These are phyloP conservation scores for Rhexocercosporidium sp. DNA, from an alignment of 2,329 filamentous ascomycete genomes.

Conservation along the genomic window DNA sequence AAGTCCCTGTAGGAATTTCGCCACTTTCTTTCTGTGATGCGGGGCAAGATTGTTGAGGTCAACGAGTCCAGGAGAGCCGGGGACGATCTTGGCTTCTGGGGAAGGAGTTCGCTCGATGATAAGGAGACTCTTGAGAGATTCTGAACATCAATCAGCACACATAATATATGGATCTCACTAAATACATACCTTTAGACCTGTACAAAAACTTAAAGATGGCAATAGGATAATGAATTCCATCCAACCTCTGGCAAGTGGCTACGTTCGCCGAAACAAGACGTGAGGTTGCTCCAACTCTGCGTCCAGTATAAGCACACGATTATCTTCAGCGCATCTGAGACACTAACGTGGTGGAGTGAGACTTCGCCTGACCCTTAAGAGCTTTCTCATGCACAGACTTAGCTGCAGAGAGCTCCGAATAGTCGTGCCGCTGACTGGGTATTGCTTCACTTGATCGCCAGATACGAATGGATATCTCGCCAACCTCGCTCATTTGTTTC, in stretches of 20 bases:
- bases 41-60: too few species aligned
- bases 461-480: constrained; percentile 19
- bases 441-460: constrained; percentile 1
- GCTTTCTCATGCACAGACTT: constrained; percentile 25
- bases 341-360: constrained; percentile 21
- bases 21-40: too few species aligned
- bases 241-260: constrained; percentile 4
- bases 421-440: neutral
- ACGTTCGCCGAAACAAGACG: neutral
- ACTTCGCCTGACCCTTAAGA: constrained; percentile 28
- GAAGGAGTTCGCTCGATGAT: constrained; percentile 16
- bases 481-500: constrained; percentile 10
- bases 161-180: too few species aligned
- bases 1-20: neutral
- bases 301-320: neutral
- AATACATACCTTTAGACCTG: constrained; percentile 29
- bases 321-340: too few species aligned
- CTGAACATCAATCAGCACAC: neutral
- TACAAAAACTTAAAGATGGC: constrained; percentile 37
- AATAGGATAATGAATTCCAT: constrained; percentile 28
- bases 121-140: constrained; percentile 11
- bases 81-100: neutral
- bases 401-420: too few species aligned
- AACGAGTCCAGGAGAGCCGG: too few species aligned
- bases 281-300: neutral